phyloP scores from a whole-genome alignment of 2,329 filamentous ascomycete genomes.

The Seiridium cupressi region DNA sequence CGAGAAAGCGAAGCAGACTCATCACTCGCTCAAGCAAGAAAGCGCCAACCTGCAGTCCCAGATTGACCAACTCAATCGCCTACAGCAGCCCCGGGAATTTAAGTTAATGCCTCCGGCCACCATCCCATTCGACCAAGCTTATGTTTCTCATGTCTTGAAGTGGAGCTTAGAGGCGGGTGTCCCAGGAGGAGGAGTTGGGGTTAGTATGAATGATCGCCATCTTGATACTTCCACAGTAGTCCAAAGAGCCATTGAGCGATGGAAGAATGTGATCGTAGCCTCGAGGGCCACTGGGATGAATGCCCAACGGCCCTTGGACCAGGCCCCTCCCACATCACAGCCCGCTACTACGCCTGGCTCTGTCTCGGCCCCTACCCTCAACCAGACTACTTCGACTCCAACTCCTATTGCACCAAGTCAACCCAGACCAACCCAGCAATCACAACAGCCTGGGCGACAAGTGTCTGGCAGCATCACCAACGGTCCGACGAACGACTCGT shows the following conservation, averaged over 20 bases:
- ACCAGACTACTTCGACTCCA: conserved; percentile 18
- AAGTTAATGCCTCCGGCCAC: conserved; percentile 51
- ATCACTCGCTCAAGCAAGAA: conserved; percentile 54
- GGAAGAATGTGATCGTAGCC: conserved; percentile 60
- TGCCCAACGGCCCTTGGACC: conserved; percentile 48
- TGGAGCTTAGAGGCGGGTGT: conserved; percentile 37
- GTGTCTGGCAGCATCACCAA: conserved; percentile 13
- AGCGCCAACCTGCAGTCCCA: conserved; percentile 55
- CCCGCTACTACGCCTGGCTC: conserved; percentile 20
- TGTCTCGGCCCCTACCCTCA: conserved; percentile 16
- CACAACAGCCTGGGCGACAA: conserved; percentile 17
- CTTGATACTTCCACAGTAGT: conserved; percentile 51
- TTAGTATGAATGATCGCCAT: conserved; percentile 49
- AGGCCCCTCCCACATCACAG: conserved; percentile 18
- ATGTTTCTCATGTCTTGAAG: conserved; percentile 47
- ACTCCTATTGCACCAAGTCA: conserved; percentile 11
- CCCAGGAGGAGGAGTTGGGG: conserved; percentile 33
- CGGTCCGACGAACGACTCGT: conserved; percentile 9
- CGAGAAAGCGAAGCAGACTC: conserved; percentile 48
- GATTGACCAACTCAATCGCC: conserved; percentile 56
- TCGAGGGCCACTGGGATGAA: conserved; percentile 47
- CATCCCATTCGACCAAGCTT: conserved; percentile 47
- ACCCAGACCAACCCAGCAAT: conserved; percentile 15
- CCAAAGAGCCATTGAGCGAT: conserved; percentile 55
- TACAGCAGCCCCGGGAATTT: conserved; percentile 61